Percentiles rank a stretch among this genome's conserved stretches.
phyloP scores from a whole-genome alignment of 1,284 basidiomycete genomes.

The Coniferiporia sulphurascens region DNA sequence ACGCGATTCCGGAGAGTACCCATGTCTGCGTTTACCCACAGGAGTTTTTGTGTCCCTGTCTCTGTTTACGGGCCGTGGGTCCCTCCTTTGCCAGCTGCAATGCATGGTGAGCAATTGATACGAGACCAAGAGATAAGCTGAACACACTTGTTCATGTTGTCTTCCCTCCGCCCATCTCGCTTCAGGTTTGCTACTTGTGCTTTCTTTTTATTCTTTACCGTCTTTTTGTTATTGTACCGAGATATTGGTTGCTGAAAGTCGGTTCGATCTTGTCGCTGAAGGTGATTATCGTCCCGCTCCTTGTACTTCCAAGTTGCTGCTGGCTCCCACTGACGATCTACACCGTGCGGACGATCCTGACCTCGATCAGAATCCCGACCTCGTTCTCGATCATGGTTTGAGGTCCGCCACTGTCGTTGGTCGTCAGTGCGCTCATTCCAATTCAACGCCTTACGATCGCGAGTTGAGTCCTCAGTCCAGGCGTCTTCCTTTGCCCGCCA shows the following conservation, averaged over 20 bases:
- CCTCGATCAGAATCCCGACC: constrained; percentile 10
- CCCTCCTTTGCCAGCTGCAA: constrained; percentile 48
- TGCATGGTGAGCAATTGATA: constrained; percentile 14
- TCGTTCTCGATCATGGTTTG: constrained; percentile 8
- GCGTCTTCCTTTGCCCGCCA: constrained; percentile 8
- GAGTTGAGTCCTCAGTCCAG: constrained; percentile 3
- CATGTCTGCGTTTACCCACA: constrained; percentile 21
- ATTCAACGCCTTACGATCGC: constrained; percentile 1
- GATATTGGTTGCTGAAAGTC: constrained; percentile 27
- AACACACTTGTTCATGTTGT: constrained; percentile 64
- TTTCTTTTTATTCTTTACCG: constrained; percentile 33
- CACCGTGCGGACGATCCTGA: neutral
- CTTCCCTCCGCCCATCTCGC: constrained; percentile 58
- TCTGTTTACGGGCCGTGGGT: constrained; percentile 36
- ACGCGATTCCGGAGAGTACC: constrained; percentile 29
- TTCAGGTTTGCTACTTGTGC: constrained; percentile 32
- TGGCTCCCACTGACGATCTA: constrained; percentile 49
- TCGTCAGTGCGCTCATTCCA: constrained; percentile 8
- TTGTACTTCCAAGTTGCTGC: constrained; percentile 53
- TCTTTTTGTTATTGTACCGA: constrained; percentile 33
- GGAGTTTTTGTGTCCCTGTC: constrained; percentile 30
- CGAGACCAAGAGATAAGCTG: constrained; percentile 12
- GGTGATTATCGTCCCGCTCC: constrained; percentile 27
- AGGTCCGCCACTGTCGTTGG: constrained; percentile 8
- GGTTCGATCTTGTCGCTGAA: constrained; percentile 17